Evolutionary conservation across 768 basidiomycete species (phyloP).

Genomic region (Goffeauzyma gilvescens): DNA sequence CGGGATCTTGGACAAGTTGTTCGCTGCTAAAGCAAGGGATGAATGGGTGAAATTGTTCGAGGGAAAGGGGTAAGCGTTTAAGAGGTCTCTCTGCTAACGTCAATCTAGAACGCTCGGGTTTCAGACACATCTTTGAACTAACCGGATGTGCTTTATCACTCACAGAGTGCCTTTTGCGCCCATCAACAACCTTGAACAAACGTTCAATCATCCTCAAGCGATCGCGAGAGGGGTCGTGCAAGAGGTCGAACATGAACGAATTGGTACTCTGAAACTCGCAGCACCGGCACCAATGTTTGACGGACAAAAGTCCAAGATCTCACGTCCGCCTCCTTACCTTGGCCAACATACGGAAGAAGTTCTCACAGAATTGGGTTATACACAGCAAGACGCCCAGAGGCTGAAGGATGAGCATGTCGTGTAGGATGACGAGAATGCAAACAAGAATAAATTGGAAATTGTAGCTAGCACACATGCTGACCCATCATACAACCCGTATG

Average conservation of each 20-base stretch:
- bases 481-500: too few species aligned
- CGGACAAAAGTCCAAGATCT: slow-evolving; percentile 39
- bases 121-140: not conserved
- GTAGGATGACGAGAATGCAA: too few species aligned
- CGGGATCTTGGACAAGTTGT: slow-evolving; percentile 44
- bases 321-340: slow-evolving; percentile 64
- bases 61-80: slow-evolving; percentile 52
- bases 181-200: slow-evolving; percentile 76
- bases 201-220: slow-evolving; percentile 76
- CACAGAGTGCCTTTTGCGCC: slow-evolving; percentile 68
- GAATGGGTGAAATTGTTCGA: slow-evolving; percentile 59
- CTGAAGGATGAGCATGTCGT: too few species aligned
- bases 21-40: slow-evolving; percentile 43
- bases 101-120: not conserved
- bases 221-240: slow-evolving; percentile 53
- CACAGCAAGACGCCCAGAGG: too few species aligned
- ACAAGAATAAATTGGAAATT: too few species aligned
- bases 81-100: slow-evolving; percentile 5
- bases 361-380: too few species aligned
- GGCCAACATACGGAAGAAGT: slow-evolving; percentile 66
- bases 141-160: not conserved
- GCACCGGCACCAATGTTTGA: slow-evolving; percentile 67
- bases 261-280: slow-evolving; percentile 58
- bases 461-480: too few species aligned
- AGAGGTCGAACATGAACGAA: slow-evolving; percentile 60